Evolutionary conservation across 345 rosid genomes (phyloP), one percentile per base, ranked within the genome.

Genomic region (Eutrema heterophyllum): DNA sequence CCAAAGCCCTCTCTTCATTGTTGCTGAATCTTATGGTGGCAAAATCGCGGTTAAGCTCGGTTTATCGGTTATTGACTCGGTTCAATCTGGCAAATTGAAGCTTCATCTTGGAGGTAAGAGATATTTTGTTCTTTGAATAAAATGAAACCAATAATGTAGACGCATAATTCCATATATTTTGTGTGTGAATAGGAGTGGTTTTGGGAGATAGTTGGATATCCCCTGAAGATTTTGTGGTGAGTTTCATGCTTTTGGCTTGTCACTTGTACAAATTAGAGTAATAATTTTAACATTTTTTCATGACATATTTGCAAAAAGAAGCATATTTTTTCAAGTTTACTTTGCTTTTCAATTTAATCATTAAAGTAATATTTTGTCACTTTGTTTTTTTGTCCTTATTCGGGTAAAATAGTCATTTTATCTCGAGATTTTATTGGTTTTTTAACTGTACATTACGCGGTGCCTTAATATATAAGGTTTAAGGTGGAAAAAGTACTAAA

Each of bases 11-110:
- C 80, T 94, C 39, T 87, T 74, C 70, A 80, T 89, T 53, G 89
- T 94, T 24, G 98, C 92, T 36, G 97, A 94, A 78, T 94, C 98
- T 41, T 94, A 94, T 55, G 98, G 98, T 30, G 98, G 98, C 9
- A 91, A 88, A 80, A 86, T 83, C 9, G 98, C 95, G 5, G 96
- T 81, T 67, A 88, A 92, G 45, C 84, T 88, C 4, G 97, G 88
- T 71, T 72, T 91, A 63, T 83, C 96, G 4, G 82, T 84, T 67
- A 58, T 81, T 0, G 59, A 83, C 57, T 85, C 97, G 51, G 86
- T 93, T 43, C 81, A 83, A 59, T 71, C 90, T 24, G 87, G 93
- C 1, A 83, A 82, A 12, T 69, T 91, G 64, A 87, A 87, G 64
- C 81, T 86, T 64, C 86, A 76, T 58, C 89, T 94, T 15, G 98